Base-by-base conservation (phyloP, 441 rosid genomes). In the Capsella rubella region DNA sequence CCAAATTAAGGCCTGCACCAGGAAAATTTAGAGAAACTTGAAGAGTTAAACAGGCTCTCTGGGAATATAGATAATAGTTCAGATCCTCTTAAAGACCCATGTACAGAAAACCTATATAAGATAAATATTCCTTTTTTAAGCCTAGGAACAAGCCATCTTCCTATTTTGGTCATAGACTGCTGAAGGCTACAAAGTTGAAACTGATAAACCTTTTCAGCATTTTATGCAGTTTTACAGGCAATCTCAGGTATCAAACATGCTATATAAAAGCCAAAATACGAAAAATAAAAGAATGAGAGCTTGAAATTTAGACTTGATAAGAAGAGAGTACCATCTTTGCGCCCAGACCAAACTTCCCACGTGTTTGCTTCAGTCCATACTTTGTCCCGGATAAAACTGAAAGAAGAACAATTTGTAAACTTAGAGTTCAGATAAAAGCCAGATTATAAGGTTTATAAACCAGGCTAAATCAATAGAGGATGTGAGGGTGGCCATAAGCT, bases 301-400 rank as follows among this genome's bases (percentile, higher is more conserved):
- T 37, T 3, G 27, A 54, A 45, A 53, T 72, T 37, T 53, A 32
- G 63, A 64, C 25, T 37, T 37, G 42, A 21, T 18, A 67, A 51
- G 53, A 50, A 55, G 64, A 67, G 39, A 57, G 77, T 87, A 95
- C 99, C 99, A 95, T 92, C 85, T 95, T 95, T 64, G 99, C 99
- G 58, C 99, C 99, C 70, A 95, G 92, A 77, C 99, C 99, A 85
- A 95, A 95, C 83, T 95, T 95, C 58, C 99, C 99, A 72, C 98
- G 95, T 52, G 99, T 92, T 84, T 95, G 99, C 83, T 93, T 95
- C 81, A 92, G 88, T 70, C 99, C 99, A 85, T 95, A 95, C 80
- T 95, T 95, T 27, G 99, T 95, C 66, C 99, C 99, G 13, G 99
- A 95, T 73, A 95, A 77, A 80, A 92, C 98, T 95, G 85, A 84